phyloP scores from a whole-genome alignment of 805 yeast species.

The Candida coquimbonensis region DNA sequence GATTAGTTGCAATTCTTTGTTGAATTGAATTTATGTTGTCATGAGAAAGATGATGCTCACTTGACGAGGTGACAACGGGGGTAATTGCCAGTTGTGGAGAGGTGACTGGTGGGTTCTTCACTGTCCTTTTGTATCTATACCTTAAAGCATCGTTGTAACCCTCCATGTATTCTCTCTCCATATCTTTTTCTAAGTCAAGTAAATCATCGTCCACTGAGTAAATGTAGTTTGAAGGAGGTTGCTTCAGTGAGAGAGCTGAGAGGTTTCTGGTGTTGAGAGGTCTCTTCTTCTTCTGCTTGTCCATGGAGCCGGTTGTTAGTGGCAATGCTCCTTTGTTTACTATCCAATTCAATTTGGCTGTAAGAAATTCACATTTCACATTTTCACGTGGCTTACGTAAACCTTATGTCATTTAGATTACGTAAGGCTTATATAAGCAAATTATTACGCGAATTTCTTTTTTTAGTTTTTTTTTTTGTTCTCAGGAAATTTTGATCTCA shows the following conservation, averaged over 20 bases:
- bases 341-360: too few relatives aligned
- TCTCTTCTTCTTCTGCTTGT: conserved; percentile 16
- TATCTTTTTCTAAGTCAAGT: conserved; percentile 58
- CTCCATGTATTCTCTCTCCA: conserved; percentile 55
- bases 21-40: background rate
- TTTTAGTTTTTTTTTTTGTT: too few relatives aligned
- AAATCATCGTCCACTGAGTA: conserved; percentile 83
- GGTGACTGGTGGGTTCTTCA: conserved; percentile 5
- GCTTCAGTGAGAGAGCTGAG: conserved; percentile 7
- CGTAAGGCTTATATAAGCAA: too few relatives aligned
- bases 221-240: conserved; percentile 26
- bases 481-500: too few relatives aligned
- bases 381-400: too few relatives aligned
- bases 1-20: conserved; percentile 13
- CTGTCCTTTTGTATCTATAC: conserved; percentile 32
- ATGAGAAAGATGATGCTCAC: background rate
- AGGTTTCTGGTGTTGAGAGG: conserved; percentile 17
- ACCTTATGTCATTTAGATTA: too few relatives aligned
- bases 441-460: too few relatives aligned
- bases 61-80: background rate
- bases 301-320: background rate
- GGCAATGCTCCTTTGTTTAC: too few relatives aligned
- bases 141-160: conserved; percentile 69
- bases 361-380: too few relatives aligned
- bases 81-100: background rate